Percentiles rank a stretch among this genome's conserved stretches.
Evolutionary conservation across 2,329 filamentous ascomycete species (phyloP).

Genomic region (Pseudogymnoascus sp.): DNA sequence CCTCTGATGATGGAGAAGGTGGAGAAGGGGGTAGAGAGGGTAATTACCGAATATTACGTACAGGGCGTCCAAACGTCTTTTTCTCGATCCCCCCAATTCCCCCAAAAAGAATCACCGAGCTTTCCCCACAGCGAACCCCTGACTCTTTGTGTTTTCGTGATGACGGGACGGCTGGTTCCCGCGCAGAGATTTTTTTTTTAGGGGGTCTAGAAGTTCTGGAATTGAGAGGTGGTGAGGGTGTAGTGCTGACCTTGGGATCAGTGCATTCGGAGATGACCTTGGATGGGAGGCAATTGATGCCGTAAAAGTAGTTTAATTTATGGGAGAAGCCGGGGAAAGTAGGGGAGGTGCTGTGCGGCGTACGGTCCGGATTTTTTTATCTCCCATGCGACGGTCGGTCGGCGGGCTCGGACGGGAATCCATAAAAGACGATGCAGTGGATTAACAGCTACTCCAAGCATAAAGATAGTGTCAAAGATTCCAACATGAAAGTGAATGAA

Average conservation of each 20-base stretch:
- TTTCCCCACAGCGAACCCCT: neutral
- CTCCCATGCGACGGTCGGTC: neutral
- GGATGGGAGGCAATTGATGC: neutral
- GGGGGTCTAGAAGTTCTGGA: neutral
- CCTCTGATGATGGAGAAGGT: neutral
- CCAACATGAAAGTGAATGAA: neutral
- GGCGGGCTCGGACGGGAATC: neutral
- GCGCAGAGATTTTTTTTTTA: neutral
- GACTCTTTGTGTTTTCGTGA: neutral
- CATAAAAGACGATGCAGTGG: neutral
- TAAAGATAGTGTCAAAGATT: too few relatives aligned
- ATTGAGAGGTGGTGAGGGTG: neutral
- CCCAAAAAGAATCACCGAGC: neutral
- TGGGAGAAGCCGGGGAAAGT: neutral
- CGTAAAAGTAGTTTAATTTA: neutral
- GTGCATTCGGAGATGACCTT: neutral
- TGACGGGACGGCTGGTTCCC: neutral
- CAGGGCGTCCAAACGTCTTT: neutral
- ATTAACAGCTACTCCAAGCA: neutral
- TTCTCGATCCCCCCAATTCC: neutral
- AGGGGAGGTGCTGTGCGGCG: neutral
- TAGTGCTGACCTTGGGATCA: neutral
- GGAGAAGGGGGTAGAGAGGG: neutral
- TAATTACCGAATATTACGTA: neutral
- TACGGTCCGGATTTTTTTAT: neutral